Evolutionary conservation across 306 rosid species (phyloP).

Genomic region (Sicyos edulis): DNA sequence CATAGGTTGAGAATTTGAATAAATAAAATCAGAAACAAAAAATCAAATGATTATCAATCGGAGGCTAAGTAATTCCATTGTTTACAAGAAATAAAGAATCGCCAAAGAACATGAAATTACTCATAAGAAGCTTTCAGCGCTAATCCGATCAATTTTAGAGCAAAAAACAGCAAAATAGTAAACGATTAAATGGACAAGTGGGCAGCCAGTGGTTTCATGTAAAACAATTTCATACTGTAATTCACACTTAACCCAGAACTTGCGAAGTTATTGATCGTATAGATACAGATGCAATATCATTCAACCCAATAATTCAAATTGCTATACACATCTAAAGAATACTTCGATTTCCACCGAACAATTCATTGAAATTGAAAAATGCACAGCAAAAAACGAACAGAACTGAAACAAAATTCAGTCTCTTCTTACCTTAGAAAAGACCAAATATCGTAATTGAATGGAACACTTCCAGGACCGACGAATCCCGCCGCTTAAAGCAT

Average conservation of each 20-base stretch:
- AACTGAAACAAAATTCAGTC: neutral
- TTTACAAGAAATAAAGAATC: neutral
- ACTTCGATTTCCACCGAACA: neutral
- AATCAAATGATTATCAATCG: too few species aligned
- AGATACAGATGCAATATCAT: neutral
- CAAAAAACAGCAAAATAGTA: neutral
- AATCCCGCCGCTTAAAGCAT: slow-evolving; percentile 9
- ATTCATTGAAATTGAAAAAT: neutral
- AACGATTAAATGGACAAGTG: neutral
- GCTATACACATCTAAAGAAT: neutral
- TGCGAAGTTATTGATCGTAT: neutral
- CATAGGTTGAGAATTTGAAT: too few species aligned
- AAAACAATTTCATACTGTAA: neutral
- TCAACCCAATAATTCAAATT: slow-evolving; percentile 6
- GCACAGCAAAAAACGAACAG: too few species aligned
- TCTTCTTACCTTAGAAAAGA: slow-evolving; percentile 4
- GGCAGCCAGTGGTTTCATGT: neutral
- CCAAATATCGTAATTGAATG: neutral
- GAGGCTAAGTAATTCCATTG: neutral
- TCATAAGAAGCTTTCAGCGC: neutral
- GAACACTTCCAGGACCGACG: neutral
- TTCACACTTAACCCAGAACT: neutral
- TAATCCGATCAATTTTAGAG: neutral
- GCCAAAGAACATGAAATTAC: neutral
- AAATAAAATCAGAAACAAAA: too few species aligned